Evolutionary conservation across 192 early-diverging fungal species (phyloP).

Genomic region (Coemansia sp.): DNA sequence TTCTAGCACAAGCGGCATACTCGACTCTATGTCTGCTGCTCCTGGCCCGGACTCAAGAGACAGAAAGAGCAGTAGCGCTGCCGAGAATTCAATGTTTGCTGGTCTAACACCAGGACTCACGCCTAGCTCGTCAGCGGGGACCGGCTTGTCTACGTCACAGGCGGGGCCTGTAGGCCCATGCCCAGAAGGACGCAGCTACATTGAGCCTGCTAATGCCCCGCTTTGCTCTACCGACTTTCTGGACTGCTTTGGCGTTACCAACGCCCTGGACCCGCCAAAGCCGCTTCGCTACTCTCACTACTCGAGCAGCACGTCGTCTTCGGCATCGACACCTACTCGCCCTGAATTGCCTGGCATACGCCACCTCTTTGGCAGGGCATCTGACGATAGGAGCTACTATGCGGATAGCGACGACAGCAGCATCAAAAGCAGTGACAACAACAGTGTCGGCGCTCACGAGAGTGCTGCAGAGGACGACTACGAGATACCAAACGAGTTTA

Average conservation of each 20-base stretch:
- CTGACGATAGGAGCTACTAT: constrained; percentile 2
- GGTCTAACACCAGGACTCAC: background rate
- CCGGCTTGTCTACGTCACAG: background rate
- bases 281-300: background rate
- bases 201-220: background rate
- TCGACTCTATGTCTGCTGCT: background rate
- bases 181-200: background rate
- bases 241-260: constrained; percentile 2
- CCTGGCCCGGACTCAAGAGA: background rate
- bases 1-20: background rate
- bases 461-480: background rate
- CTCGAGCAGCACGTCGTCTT: background rate
- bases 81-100: background rate
- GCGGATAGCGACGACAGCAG: background rate
- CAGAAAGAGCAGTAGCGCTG: background rate
- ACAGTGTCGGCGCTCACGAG: background rate
- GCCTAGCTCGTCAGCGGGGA: background rate
- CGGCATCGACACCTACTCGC: background rate
- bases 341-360: background rate
- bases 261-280: background rate
- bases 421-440: background rate
- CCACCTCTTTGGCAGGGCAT: background rate
- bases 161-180: background rate
- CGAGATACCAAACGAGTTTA: constrained; percentile 6
- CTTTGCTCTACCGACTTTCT: background rate